Percentiles rank a stretch among this genome's conserved stretches.
Conservation (phyloP, 225 moss, liverwort and hornwort genomes). For the Physcomitrellopsis africana region DNA sequence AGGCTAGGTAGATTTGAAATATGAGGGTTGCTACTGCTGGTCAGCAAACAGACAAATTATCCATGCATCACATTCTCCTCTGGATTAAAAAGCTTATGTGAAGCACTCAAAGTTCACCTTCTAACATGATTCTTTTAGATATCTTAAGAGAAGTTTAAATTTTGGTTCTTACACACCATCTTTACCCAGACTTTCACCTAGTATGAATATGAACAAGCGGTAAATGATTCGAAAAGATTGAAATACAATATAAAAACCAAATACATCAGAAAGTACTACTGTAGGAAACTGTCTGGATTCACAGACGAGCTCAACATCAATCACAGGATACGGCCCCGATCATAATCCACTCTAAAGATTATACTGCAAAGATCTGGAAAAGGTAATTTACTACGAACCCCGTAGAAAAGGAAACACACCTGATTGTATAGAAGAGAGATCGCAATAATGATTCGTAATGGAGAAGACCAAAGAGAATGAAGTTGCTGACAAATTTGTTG, state of each 20-base stretch:
- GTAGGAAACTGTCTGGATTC: not conserved
- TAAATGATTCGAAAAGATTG: too few relatives aligned
- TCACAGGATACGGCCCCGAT: not conserved
- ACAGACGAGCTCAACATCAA: constrained; percentile 6
- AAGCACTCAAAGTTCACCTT: too few relatives aligned
- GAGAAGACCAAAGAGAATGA: constrained; percentile 81
- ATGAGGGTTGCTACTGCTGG: not conserved
- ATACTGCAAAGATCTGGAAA: not conserved
- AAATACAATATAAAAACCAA: too few relatives aligned
- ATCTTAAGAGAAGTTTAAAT: not conserved
- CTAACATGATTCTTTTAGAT: too few relatives aligned
- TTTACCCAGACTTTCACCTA: not conserved
- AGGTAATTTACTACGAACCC: constrained; percentile 6
- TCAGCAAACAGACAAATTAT: too few relatives aligned
- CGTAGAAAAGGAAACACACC: constrained; percentile 29
- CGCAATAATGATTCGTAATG: constrained; percentile 58
- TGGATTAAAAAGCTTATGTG: too few relatives aligned
- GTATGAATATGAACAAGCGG: not conserved
- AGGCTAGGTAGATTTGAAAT: not conserved
- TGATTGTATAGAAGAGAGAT: constrained; percentile 57
- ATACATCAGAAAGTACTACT: too few relatives aligned
- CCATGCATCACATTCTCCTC: too few relatives aligned
- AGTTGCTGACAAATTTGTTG: constrained; percentile 58
- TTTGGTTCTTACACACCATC: not conserved
- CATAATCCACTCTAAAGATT: not conserved